phyloP scores from a whole-genome alignment of 176 grass and related monocot genomes.

The Rhynchospora pubera region DNA sequence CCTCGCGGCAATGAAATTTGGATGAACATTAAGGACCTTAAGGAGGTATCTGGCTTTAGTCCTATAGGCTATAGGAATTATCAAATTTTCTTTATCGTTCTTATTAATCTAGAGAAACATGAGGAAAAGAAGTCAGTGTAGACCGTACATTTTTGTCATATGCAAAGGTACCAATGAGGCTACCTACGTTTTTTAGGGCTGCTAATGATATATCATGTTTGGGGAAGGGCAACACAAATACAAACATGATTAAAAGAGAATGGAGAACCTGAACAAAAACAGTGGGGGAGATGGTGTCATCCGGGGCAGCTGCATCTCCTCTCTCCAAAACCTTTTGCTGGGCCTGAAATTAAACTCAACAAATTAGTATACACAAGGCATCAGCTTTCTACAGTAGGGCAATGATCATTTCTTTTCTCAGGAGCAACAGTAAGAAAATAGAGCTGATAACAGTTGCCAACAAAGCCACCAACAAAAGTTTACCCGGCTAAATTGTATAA shows the following conservation, averaged over 20 bases:
- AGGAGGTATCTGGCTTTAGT: neutral
- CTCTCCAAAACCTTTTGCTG: conserved; percentile 77
- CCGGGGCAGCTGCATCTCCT: conserved; percentile 36
- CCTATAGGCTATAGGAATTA: neutral
- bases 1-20: neutral
- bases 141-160: neutral
- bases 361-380: neutral
- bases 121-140: neutral
- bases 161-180: neutral
- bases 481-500: neutral
- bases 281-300: conserved; percentile 61
- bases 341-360: conserved; percentile 37
- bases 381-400: neutral
- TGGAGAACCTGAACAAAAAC: conserved; percentile 65
- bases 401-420: neutral
- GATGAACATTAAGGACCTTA: neutral
- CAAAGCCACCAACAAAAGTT: neutral
- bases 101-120: neutral
- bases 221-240: neutral
- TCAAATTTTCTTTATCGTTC: neutral
- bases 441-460: neutral
- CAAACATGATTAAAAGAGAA: conserved; percentile 12
- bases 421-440: neutral
- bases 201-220: neutral
- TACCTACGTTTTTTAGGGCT: neutral